Evolutionary conservation across 2,329 filamentous ascomycete species (phyloP), one percentile per base, ranked within the genome.

Genomic region (Phyllosticta ampelicida): DNA sequence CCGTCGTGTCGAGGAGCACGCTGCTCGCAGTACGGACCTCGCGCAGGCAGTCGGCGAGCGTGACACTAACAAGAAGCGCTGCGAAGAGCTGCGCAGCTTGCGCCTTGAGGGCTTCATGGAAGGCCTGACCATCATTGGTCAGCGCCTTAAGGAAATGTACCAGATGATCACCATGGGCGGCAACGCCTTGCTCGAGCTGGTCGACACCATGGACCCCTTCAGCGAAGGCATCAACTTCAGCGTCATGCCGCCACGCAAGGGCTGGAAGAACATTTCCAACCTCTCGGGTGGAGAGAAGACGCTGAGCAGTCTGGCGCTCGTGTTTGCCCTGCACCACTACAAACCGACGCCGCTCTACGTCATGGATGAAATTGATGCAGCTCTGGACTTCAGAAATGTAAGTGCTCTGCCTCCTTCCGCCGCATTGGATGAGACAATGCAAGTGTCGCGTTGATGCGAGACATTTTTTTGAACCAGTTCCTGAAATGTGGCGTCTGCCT

Each of bases 111-210:
- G 94, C 36, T 99, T 99, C 80, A 97, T 97, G 91, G 90, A 95
- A 70, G 94, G 95, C 48, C 97, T 99, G 77, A 87, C 86, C 67
- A 87, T 84, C 62, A 99, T 99, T 72, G 97, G 92, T 1, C 79
- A 96, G 21, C 87, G 92, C 0, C 80, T 99, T 51, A 99, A 99
- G 77, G 94, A 99, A 70, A 99, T 99, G 94, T 99, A 99, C 75
- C 94, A 99, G 71, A 96, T 99, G 91, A 99, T 99, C 71, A 99
- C 94, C 20, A 97, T 99, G 90, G 94, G 94, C 61, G 94, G 94
- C 58, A 99, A 99, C 67, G 94, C 94, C 0, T 94, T 99, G 75
- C 82, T 99, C 11, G 95, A 99, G 73, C 84, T 99, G 21, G 94
- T 99, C 48, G 94, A 99, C 76, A 92, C 87, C 18, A 78, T 99